Evolutionary conservation across 345 rosid genomes (phyloP).

Genomic region (Citrus maxima): DNA sequence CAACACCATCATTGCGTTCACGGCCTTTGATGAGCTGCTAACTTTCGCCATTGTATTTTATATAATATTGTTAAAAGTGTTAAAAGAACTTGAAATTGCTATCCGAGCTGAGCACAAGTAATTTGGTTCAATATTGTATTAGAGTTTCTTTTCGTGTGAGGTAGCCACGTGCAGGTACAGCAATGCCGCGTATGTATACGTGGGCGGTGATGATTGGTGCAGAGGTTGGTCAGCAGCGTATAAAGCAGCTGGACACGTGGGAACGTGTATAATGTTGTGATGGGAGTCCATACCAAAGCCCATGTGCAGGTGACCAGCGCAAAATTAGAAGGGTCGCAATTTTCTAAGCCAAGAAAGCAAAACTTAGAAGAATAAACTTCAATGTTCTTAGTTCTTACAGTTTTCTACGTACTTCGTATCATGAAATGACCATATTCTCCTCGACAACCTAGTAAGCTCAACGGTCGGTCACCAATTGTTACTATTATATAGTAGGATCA

Average conservation of each 20-base stretch:
- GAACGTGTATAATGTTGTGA: neutral
- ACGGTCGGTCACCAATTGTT: too few relatives aligned
- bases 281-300: neutral
- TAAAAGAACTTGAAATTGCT: neutral
- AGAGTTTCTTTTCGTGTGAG: neutral
- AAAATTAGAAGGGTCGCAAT: neutral
- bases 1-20: neutral
- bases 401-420: too few relatives aligned
- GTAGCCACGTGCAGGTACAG: accelerated
- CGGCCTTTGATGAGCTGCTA: neutral
- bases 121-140: neutral
- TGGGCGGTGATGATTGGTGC: neutral
- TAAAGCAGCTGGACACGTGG: neutral
- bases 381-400: too few relatives aligned
- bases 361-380: neutral
- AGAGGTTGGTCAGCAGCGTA: neutral
- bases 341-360: neutral
- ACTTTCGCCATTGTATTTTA: neutral
- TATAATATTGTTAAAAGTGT: too few relatives aligned
- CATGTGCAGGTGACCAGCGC: too few relatives aligned
- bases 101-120: neutral
- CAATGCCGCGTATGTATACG: neutral
- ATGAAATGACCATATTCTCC: too few relatives aligned
- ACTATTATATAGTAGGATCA: too few relatives aligned
- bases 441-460: too few relatives aligned